Conservation (phyloP, 441 rosid genomes). For the Gossypium trilobum region DNA sequence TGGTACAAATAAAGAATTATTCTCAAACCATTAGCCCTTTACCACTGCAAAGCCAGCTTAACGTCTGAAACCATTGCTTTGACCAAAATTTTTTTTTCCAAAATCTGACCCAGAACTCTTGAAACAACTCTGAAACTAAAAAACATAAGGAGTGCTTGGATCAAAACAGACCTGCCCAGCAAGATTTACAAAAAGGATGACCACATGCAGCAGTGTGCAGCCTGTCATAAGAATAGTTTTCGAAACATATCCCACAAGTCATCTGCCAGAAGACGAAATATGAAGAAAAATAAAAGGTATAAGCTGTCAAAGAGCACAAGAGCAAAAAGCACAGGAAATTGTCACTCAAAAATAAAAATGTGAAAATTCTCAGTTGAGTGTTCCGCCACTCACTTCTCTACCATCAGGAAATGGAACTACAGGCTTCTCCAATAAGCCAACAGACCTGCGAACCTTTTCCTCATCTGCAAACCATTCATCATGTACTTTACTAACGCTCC, state of each 20-base stretch:
- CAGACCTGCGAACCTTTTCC: constrained; percentile 47
- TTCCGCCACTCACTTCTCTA: constrained; percentile 34
- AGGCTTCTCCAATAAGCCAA: constrained; percentile 55
- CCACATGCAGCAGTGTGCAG: constrained; percentile 57
- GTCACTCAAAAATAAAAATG: neutral
- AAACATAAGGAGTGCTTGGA: neutral
- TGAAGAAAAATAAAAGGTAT: neutral
- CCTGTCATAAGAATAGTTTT: constrained; percentile 30
- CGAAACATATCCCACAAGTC: constrained; percentile 66
- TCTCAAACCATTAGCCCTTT: neutral
- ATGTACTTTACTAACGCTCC: constrained; percentile 72
- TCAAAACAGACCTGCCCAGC: constrained; percentile 58
- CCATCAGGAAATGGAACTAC: constrained; percentile 31
- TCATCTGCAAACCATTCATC: constrained; percentile 80
- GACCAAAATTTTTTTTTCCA: neutral
- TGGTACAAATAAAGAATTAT: neutral
- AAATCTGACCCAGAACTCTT: neutral
- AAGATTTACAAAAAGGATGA: constrained; percentile 52
- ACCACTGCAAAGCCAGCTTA: neutral
- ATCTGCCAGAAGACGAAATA: constrained; percentile 29
- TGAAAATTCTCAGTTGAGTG: neutral
- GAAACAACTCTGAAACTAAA: neutral
- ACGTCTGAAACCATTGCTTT: neutral
- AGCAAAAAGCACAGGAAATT: neutral
- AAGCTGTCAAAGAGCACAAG: neutral